A percentile compares a stretch with the other conserved stretches of the same genome.
phyloP scores from a whole-genome alignment of 805 yeast genomes.

The Yarrowia sp. region DNA sequence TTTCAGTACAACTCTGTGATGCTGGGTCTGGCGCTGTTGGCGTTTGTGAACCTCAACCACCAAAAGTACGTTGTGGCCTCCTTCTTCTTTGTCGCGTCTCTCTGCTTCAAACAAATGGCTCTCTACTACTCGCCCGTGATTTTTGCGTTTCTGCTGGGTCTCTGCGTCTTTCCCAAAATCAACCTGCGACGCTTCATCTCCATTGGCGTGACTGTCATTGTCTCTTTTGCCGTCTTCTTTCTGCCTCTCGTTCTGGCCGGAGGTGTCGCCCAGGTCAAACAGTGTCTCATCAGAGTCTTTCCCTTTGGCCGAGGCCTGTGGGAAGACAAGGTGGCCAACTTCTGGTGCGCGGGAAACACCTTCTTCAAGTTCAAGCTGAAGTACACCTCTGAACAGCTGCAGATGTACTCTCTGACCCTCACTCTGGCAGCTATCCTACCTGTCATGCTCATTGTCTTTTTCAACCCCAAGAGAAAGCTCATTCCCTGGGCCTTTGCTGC shows the following conservation, averaged over 20 bases:
- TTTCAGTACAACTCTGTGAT: slow-evolving; percentile 93
- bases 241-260: slow-evolving; percentile 53
- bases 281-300: slow-evolving; percentile 66
- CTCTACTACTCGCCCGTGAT: slow-evolving; percentile 87
- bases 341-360: slow-evolving; percentile 93
- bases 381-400: slow-evolving; percentile 57
- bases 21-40: slow-evolving; percentile 76
- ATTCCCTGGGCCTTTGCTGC: slow-evolving; percentile 74
- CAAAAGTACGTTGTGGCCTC: slow-evolving; percentile 67
- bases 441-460: slow-evolving; percentile 48
- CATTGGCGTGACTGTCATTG: slow-evolving; percentile 61
- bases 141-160: slow-evolving; percentile 72
- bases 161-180: slow-evolving; percentile 44
- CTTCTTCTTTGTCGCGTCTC: slow-evolving; percentile 68
- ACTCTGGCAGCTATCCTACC: slow-evolving; percentile 51
- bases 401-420: slow-evolving; percentile 44
- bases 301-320: slow-evolving; percentile 92
- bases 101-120: slow-evolving; percentile 94
- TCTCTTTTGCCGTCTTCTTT: slow-evolving; percentile 50
- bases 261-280: slow-evolving; percentile 49
- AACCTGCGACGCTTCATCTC: slow-evolving; percentile 56
- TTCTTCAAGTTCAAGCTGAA: slow-evolving; percentile 62
- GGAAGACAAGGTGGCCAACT: slow-evolving; percentile 95
- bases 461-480: slow-evolving; percentile 50
- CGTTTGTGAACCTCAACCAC: slow-evolving; percentile 62